Evolutionary conservation across 2,329 filamentous ascomycete species (phyloP).

Genomic region (Nothophoma quercina): DNA sequence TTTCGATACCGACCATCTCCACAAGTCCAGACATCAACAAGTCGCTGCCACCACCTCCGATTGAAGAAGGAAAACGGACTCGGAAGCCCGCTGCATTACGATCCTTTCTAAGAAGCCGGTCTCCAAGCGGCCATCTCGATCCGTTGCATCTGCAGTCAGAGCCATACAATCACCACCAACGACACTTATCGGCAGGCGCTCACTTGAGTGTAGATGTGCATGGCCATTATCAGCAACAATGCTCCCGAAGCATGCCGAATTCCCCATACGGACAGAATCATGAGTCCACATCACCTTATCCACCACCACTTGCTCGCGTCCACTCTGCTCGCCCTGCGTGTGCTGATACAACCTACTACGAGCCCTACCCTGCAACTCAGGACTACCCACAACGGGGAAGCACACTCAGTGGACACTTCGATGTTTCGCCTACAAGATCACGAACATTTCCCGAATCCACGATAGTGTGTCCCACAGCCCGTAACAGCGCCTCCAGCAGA

Average conservation of each 20-base stretch:
- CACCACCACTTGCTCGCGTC: constrained; percentile 26
- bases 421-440: constrained; percentile 31
- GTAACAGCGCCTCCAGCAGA: constrained; percentile 25
- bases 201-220: constrained; percentile 34
- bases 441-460: constrained; percentile 40
- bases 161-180: constrained; percentile 20
- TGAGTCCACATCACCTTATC: constrained; percentile 13
- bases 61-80: constrained; percentile 31
- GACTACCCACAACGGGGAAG: constrained; percentile 16
- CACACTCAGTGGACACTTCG: constrained; percentile 30
- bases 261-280: constrained; percentile 36
- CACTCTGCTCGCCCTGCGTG: constrained; percentile 34
- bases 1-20: constrained; percentile 28
- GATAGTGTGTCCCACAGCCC: constrained; percentile 26
- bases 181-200: constrained; percentile 29
- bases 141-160: constrained; percentile 12
- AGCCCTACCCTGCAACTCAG: constrained; percentile 21
- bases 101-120: constrained; percentile 36
- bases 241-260: constrained; percentile 47
- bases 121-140: constrained; percentile 30
- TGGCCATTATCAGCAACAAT: constrained; percentile 26
- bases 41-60: constrained; percentile 39
- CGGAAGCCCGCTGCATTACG: constrained; percentile 35
- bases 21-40: constrained; percentile 38
- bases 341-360: constrained; percentile 22